Evolutionary conservation across 2,329 filamentous ascomycete genomes (phyloP).

Genomic region (Colletotrichum sp.): DNA sequence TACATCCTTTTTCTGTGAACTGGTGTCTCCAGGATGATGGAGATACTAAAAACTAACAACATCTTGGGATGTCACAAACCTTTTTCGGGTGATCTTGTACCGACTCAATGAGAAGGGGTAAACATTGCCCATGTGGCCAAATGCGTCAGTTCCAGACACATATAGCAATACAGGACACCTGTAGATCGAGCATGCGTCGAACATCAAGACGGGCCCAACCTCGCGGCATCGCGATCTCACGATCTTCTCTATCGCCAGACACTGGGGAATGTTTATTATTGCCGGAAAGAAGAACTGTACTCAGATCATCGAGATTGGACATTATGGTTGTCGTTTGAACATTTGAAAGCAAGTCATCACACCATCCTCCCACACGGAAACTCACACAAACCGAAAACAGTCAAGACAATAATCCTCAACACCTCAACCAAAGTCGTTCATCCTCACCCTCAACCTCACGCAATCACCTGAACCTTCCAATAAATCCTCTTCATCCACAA

Average conservation of each 20-base stretch:
- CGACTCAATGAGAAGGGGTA: background rate
- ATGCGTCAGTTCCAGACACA: background rate
- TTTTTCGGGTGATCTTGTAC: background rate
- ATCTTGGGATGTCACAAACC: background rate
- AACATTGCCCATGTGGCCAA: background rate
- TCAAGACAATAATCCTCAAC: background rate
- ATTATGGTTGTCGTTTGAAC: background rate
- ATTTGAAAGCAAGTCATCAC: background rate
- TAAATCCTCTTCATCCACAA: conserved; percentile 16
- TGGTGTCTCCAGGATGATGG: background rate
- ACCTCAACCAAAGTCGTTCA: background rate
- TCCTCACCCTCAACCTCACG: background rate
- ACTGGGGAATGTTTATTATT: background rate
- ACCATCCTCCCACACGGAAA: background rate
- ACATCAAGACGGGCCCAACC: background rate
- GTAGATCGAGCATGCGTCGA: background rate
- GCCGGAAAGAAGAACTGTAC: background rate
- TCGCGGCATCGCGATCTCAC: background rate
- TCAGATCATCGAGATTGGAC: background rate
- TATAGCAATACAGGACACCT: background rate
- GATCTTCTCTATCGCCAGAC: background rate
- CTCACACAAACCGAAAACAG: background rate
- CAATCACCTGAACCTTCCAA: background rate
- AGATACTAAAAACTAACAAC: background rate
- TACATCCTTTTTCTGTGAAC: background rate